Conservation (phyloP, 371 early-diverging fungal species). For the Mortierella sp. region DNA sequence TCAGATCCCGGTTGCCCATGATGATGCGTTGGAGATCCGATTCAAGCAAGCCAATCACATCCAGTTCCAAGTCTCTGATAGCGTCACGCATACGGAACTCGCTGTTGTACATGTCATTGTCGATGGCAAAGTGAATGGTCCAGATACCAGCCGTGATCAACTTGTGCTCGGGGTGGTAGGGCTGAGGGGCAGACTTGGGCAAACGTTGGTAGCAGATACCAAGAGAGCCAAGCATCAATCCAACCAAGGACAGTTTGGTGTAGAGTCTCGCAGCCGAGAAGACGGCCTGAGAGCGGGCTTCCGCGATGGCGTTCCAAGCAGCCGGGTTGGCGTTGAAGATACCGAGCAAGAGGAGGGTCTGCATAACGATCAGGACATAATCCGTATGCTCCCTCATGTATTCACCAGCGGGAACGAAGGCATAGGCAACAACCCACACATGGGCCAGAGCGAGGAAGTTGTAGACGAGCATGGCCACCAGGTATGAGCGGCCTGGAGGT, state of each 20-base stretch:
- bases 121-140: constrained; percentile 89
- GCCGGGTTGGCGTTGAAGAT: constrained; percentile 57
- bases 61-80: constrained; percentile 80
- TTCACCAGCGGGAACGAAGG: constrained; percentile 84
- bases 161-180: constrained; percentile 72
- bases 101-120: constrained; percentile 86
- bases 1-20: constrained; percentile 89
- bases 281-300: constrained; percentile 21
- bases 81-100: constrained; percentile 79
- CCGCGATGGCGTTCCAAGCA: constrained; percentile 23
- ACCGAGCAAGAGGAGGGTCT: constrained; percentile 62
- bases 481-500: constrained; percentile 75
- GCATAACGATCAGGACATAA: constrained; percentile 67
- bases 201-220: constrained; percentile 31
- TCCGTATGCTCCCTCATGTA: constrained; percentile 80
- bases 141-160: constrained; percentile 85
- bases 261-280: constrained; percentile 23
- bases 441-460: constrained; percentile 77
- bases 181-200: constrained; percentile 60
- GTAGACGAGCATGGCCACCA: constrained; percentile 69
- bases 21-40: constrained; percentile 84
- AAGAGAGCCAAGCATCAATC: constrained; percentile 24
- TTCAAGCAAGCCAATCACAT: constrained; percentile 87
- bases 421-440: constrained; percentile 87
- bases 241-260: constrained; percentile 26